Evolutionary conservation across 2,329 filamentous ascomycete species (phyloP).

Genomic region (Trichoderma atrobrunneum): DNA sequence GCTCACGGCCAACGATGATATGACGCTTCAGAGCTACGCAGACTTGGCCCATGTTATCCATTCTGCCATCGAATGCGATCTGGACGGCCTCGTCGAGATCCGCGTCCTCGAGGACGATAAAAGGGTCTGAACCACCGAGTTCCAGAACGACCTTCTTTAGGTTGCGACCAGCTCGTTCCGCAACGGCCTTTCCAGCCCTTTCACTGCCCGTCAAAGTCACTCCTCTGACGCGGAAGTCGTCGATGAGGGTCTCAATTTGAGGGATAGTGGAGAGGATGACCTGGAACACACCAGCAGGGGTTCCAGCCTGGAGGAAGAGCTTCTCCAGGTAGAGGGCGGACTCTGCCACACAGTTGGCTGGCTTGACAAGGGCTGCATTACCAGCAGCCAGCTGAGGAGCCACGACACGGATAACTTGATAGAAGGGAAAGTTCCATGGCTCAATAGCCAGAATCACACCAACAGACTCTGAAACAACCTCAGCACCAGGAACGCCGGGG

Average conservation of each 20-base stretch:
- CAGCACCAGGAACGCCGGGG: background rate
- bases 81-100: constrained; percentile 53
- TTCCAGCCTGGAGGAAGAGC: constrained; percentile 67
- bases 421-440: constrained; percentile 76
- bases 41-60: constrained; percentile 1
- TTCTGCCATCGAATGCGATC: background rate
- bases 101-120: constrained; percentile 70
- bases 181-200: constrained; percentile 58
- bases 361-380: constrained; percentile 67
- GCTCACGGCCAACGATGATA: constrained; percentile 1
- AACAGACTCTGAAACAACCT: background rate
- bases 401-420: constrained; percentile 76
- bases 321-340: constrained; percentile 59
- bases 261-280: constrained; percentile 48
- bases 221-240: constrained; percentile 7
- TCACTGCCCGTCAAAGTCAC: constrained; percentile 12
- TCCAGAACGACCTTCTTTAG: constrained; percentile 74
- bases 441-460: constrained; percentile 51
- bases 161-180: constrained; percentile 47
- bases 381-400: constrained; percentile 65
- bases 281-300: constrained; percentile 66
- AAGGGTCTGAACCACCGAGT: constrained; percentile 70
- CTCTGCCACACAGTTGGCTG: constrained; percentile 68
- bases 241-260: constrained; percentile 33
- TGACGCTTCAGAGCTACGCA: constrained; percentile 5